phyloP scores from a whole-genome alignment of 345 rosid genomes.

The Syzygium grande region DNA sequence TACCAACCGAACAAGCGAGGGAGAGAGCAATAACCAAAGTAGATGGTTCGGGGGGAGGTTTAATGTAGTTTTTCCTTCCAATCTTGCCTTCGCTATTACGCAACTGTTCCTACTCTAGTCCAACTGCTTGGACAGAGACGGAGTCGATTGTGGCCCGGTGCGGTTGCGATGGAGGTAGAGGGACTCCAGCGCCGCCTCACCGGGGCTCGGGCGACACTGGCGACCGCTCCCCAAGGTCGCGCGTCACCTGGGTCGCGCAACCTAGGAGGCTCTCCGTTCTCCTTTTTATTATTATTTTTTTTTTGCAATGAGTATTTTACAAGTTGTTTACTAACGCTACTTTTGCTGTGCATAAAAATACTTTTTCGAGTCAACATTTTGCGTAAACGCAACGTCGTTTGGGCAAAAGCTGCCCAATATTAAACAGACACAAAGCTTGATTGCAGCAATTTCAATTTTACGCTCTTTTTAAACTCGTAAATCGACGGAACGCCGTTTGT shows the following conservation, averaged over 20 bases:
- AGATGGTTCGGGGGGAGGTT: fast-evolving
- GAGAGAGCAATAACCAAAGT: too few species aligned
- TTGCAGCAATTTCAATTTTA: neutral
- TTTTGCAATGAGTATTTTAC: neutral
- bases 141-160: neutral
- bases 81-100: too few species aligned
- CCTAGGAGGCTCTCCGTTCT: neutral
- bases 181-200: too few species aligned
- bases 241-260: too few species aligned
- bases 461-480: neutral
- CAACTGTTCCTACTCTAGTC: too few species aligned
- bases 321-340: neutral
- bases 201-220: neutral
- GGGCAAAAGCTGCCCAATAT: too few species aligned
- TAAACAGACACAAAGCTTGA: neutral
- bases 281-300: neutral
- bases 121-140: fast-evolving
- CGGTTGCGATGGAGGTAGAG: too few species aligned
- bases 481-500: neutral
- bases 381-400: too few species aligned
- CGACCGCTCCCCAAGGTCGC: fast-evolving
- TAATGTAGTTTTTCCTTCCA: neutral
- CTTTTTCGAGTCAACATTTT: too few species aligned
- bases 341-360: neutral
- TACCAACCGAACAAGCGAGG: too few species aligned